phyloP scores from a whole-genome alignment of 345 rosid species.

The Aquilaria sinensis region DNA sequence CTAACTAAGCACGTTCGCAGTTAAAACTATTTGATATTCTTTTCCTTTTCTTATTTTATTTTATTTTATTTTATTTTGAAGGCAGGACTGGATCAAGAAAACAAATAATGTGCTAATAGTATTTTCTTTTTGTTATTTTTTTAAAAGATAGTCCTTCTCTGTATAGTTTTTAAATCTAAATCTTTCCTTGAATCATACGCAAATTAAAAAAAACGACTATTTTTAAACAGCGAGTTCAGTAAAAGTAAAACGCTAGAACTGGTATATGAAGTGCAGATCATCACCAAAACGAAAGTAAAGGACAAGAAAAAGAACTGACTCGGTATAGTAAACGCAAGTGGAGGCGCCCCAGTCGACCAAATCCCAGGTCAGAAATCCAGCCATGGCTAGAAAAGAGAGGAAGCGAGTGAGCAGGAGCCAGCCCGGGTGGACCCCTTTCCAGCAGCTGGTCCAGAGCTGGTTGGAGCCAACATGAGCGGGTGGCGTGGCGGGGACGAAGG shows the following conservation, averaged over 20 bases:
- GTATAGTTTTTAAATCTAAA: no score
- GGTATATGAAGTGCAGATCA: not conserved
- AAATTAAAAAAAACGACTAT: no score
- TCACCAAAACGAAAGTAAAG: not conserved
- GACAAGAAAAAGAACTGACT: slow-evolving; percentile 30
- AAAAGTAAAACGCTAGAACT: not conserved
- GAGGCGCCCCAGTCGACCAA: slow-evolving; percentile 38
- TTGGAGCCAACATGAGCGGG: slow-evolving; percentile 35
- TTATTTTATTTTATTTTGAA: no score
- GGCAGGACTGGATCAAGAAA: no score
- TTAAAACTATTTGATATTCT: no score
- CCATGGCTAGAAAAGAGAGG: slow-evolving; percentile 51
- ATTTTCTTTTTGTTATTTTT: no score
- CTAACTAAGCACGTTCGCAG: no score
- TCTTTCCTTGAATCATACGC: no score
- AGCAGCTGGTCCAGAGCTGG: slow-evolving; percentile 75
- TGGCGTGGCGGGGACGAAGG: slow-evolving; percentile 21
- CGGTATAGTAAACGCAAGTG: slow-evolving; percentile 77
- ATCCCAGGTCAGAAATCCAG: slow-evolving; percentile 57
- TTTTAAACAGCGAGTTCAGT: not conserved
- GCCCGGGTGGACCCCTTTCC: slow-evolving; percentile 74
- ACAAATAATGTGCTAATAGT: no score
- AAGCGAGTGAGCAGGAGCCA: slow-evolving; percentile 76
- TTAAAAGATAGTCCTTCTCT: no score
- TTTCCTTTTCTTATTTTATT: no score